Conservation (phyloP, 495 filamentous ascomycete genomes). For the Cercophora samala region DNA sequence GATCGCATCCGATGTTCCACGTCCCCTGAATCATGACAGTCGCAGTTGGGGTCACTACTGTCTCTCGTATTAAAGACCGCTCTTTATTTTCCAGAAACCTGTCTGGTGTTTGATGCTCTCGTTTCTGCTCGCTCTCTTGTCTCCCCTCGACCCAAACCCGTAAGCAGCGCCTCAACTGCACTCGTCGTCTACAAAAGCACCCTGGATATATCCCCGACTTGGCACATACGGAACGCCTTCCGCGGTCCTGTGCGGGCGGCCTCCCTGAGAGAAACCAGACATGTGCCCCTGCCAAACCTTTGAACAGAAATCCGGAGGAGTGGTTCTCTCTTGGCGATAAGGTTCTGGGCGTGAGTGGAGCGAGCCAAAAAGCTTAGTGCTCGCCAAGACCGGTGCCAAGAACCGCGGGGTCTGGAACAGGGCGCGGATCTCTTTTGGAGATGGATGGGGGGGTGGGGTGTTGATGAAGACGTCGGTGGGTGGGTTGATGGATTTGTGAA, state of each 20-base stretch:
- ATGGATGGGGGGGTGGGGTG: neutral
- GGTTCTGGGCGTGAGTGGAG: neutral
- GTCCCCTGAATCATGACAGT: no score
- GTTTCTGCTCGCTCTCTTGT: neutral
- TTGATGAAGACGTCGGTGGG: neutral
- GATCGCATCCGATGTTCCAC: no score
- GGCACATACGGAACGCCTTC: neutral
- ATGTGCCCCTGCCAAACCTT: neutral
- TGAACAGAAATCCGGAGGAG: neutral
- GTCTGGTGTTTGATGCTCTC: neutral
- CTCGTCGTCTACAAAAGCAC: neutral
- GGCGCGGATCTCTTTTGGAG: neutral
- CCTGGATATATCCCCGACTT: neutral
- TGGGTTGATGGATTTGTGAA: neutral
- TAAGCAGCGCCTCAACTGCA: neutral
- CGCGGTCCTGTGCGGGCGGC: no score
- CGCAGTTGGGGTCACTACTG: no score
- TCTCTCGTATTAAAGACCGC: no score
- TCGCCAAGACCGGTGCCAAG: neutral
- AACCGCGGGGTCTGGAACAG: neutral
- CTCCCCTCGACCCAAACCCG: no score
- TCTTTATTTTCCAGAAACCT: no score
- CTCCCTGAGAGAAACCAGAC: neutral
- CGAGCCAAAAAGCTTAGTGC: constrained; percentile 1
- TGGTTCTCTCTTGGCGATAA: neutral